Base-by-base conservation (phyloP, 805 yeast species). In the Yamadazyma olivae region DNA sequence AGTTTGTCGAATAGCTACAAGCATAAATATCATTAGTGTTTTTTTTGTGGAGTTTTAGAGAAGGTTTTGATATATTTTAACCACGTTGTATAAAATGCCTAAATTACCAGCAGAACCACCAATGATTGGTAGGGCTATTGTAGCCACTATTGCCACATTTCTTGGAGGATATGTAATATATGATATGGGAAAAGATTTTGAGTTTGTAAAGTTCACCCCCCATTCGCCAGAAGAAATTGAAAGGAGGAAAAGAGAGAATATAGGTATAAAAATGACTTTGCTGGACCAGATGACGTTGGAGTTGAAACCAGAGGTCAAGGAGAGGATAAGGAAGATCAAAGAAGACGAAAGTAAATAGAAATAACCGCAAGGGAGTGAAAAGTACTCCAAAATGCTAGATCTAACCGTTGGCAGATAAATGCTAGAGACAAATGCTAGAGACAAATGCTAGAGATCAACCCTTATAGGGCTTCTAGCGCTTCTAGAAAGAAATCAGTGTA, bases 231-330 rank as follows among this genome's bases (percentile, higher is more conserved):
- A 65, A 39, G 73, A 67, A 46, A 44, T 66, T 16, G 69, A 63
- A 39, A 40, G 57, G 29, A 48, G 71, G 33, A 56, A 55, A 42
- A 46, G 47, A 32, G 71, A 67, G 30, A 51, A 59, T 19, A 38
- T 53, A 6, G 58, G 63, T 2, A 33, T 63, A 22, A 30, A 43
- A 17, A 56, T 67, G 46, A 56, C 44, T 21, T 52, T 57, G 5
- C 45, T 54, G 31, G 70, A 67, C 9, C 45, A 61, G 5, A 41
- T 66, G 19, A 64, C 71, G 1, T 54, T 67, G 50, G 67, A 67
- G 9, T 66, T 62, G 37, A 67, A 64, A 1, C 70, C 71, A 0
- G 72, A 67, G 36, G 73, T 71, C 5, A 62, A 66, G 44, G 61
- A 54, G 38, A 43, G 65, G 30, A 48, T 65, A 31, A 39, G 37